Conservation (phyloP, 169 alveolate species). For the Plasmodium cynomolgi region DNA sequence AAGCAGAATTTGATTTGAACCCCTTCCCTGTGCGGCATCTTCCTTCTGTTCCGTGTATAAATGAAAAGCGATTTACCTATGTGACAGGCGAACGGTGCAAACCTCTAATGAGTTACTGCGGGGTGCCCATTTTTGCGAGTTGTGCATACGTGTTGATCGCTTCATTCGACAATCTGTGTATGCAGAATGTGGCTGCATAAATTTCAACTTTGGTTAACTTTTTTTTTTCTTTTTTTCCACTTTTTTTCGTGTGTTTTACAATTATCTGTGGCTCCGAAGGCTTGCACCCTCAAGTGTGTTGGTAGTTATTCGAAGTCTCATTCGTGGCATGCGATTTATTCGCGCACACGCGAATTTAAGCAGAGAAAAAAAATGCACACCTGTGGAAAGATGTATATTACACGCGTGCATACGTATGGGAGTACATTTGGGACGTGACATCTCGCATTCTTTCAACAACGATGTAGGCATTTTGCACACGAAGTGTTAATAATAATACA, state of each 20-base stretch:
- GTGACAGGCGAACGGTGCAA: background rate
- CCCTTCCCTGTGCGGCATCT: background rate
- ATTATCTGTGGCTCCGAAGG: background rate
- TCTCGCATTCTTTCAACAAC: background rate
- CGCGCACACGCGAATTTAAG: background rate
- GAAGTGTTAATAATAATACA: background rate
- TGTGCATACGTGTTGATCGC: background rate
- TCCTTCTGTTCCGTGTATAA: background rate
- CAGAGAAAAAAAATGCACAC: background rate
- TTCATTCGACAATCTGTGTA: background rate
- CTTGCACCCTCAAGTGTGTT: background rate
- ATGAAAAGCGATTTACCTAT: background rate
- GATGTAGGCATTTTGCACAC: background rate
- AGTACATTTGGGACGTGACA: background rate
- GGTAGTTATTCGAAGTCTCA: background rate
- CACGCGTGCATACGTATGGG: background rate
- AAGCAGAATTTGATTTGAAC: background rate
- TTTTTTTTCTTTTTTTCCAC: background rate
- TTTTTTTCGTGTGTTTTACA: background rate
- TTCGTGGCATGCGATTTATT: background rate
- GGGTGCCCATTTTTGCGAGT: background rate
- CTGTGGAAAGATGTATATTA: background rate
- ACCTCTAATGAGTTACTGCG: background rate
- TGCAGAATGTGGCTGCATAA: background rate
- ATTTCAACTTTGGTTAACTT: background rate